phyloP scores from a whole-genome alignment of 2,329 filamentous ascomycete species.

The Xylariaceae sp. region DNA sequence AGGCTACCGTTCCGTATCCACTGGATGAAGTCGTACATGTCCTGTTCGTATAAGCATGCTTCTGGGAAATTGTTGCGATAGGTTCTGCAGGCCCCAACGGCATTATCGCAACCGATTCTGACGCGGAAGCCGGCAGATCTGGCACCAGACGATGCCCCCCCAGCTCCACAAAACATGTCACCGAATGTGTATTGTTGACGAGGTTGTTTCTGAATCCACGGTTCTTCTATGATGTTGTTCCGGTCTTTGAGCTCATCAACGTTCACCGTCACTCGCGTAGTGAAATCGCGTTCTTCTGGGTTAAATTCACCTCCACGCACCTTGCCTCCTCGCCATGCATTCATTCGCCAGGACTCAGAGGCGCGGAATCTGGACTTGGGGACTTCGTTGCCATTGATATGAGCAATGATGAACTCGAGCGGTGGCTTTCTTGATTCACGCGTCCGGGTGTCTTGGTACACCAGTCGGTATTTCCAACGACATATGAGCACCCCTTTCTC shows the following conservation, averaged over 20 bases:
- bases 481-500: constrained; percentile 39
- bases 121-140: constrained; percentile 55
- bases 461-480: constrained; percentile 39
- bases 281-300: constrained; percentile 9
- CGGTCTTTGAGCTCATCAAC: constrained; percentile 22
- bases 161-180: constrained; percentile 66
- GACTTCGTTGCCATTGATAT: constrained; percentile 33
- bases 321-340: constrained; percentile 33
- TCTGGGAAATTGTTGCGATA: constrained; percentile 62
- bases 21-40: constrained; percentile 54
- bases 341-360: constrained; percentile 28
- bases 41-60: constrained; percentile 50
- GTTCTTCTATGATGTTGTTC: neutral
- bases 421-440: constrained; percentile 29
- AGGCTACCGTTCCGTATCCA: constrained; percentile 32
- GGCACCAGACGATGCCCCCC: constrained; percentile 62
- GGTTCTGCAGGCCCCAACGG: constrained; percentile 56
- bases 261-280: constrained; percentile 15
- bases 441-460: constrained; percentile 31
- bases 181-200: constrained; percentile 57
- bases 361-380: constrained; percentile 34
- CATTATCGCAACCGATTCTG: constrained; percentile 66
- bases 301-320: constrained; percentile 30
- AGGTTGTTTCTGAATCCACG: constrained; percentile 23
- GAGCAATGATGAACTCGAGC: constrained; percentile 30